Conservation (phyloP, 2,329 filamentous ascomycete genomes). For the Nigrospora osmanthi region DNA sequence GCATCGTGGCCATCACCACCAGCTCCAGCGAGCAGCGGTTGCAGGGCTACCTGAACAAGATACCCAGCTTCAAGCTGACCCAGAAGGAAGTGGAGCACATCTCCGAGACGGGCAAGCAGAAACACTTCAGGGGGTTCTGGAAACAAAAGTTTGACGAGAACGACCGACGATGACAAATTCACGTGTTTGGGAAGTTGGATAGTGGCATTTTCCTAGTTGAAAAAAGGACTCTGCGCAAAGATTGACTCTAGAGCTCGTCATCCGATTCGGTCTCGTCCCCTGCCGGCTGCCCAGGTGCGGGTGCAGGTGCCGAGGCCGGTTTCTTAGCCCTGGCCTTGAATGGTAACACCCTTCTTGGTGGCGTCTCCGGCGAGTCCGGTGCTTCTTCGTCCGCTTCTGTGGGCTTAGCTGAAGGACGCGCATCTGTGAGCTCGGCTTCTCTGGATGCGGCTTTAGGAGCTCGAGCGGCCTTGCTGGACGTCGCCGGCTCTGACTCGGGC, state of each 20-base stretch:
- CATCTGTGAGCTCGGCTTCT: too few species aligned
- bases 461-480: not conserved
- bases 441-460: not conserved
- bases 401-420: not conserved
- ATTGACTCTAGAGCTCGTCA: slow-evolving; percentile 37
- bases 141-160: slow-evolving; percentile 39
- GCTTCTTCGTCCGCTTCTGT: not conserved
- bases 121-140: slow-evolving; percentile 57
- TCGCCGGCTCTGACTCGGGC: not conserved
- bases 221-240: not conserved
- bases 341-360: slow-evolving; percentile 28
- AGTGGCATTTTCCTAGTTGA: not conserved
- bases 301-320: slow-evolving; percentile 12
- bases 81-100: slow-evolving; percentile 51
- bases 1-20: slow-evolving; percentile 50
- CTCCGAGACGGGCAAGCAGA: slow-evolving; percentile 44
- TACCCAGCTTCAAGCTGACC: slow-evolving; percentile 50
- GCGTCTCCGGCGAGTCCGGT: slow-evolving; percentile 2
- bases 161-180: slow-evolving; percentile 33
- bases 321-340: slow-evolving; percentile 29
- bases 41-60: slow-evolving; percentile 41
- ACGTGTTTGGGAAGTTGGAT: not conserved
- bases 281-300: slow-evolving; percentile 18
- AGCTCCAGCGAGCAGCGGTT: slow-evolving; percentile 51
- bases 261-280: slow-evolving; percentile 46